Evolutionary conservation across 345 rosid genomes (phyloP), one percentile per base, ranked within the genome.

Genomic region (Raphanus sativus): DNA sequence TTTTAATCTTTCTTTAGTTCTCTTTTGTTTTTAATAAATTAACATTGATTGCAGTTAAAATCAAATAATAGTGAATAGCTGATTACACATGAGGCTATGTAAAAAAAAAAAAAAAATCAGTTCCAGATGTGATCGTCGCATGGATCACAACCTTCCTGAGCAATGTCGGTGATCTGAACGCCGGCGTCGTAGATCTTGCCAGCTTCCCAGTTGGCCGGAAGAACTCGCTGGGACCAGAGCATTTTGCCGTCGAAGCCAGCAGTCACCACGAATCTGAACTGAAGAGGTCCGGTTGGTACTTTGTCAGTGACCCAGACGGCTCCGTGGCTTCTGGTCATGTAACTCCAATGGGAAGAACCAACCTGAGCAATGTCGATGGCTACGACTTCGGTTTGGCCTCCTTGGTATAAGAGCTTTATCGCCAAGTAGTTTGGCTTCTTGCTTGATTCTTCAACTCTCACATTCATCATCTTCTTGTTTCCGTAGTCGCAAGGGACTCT

Each of bases 381-480:
- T 8, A 92, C 98, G 0, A 95, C 70, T 69, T 95, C 98, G 1
- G 99, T 95, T 80, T 95, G 98, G 7, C 99, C 99, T 17, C 99
- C 99, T 79, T 92, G 98, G 77, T 89, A 85, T 70, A 92, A 77
- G 40, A 92, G 52, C 80, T 91, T 89, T 5, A 95, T 69, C 11
- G 96, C 90, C 75, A 95, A 73, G 82, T 92, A 87, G 63, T 85
- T 25, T 48, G 97, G 90, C 32, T 95, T 87, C 10, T 81, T 34
- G 84, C 97, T 95, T 54, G 99, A 87, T 81, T 95, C 99, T 84
- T 92, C 98, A 1, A 95, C 99, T 65, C 97, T 80, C 26, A 95
- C 89, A 0, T 85, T 89, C 84, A 95, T 88, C 84, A 89, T 55
- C 65, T 95, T 92, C 83, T 82, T 70, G 38, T 73, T 83, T 52